Evolutionary conservation across 257 asterid species (phyloP), one percentile per base, ranked within the genome.

Genomic region (Leptodermis oblonga): DNA sequence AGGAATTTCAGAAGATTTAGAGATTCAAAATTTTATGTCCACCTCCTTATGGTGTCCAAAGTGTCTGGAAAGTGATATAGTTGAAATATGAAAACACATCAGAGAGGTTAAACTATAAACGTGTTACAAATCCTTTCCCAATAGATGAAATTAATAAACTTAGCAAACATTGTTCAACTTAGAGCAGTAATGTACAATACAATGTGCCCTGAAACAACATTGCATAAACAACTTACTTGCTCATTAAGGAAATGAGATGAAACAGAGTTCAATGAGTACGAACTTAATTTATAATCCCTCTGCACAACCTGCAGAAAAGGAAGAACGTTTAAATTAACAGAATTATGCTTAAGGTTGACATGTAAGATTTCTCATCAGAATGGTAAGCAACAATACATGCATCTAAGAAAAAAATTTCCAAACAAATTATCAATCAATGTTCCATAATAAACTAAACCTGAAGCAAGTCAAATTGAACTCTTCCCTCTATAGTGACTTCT

Each of bases 191-290:
- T 26, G 13, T 25, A 25, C 1, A 42, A 17, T 43, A 28, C n/a
- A 25, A 26, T 45, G 56, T 15, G 41, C 26, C 55, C 55, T 42
- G 26, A 42, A 26, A 65, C 23, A 30, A 18, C 26, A 15, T 10
- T 45, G 58, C n/a, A 28, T 10, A 53, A 22, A 11, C 42, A 17
- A 15, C 79, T 67, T 77, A 87, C 99, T 89, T 93, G 99, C 80
- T 94, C 99, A 70, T 87, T 89, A 67, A 94, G 96, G 81, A 94
- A 94, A 90, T 89, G 99, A 23, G 99, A 89, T 58, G 99, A 94
- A 70, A 94, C 99, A 59, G 97, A 89, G 84, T 94, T 94, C 56
- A 94, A 79, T 4, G 99, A 94, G 78, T 94, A 94, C 20, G 99
- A 94, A 77, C 99, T 94, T 68, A 94, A 77, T 77, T 94, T 94